These are phyloP conservation scores for Phylloporus arenicola DNA, from an alignment of 768 basidiomycete species.

Conservation along the genomic window DNA sequence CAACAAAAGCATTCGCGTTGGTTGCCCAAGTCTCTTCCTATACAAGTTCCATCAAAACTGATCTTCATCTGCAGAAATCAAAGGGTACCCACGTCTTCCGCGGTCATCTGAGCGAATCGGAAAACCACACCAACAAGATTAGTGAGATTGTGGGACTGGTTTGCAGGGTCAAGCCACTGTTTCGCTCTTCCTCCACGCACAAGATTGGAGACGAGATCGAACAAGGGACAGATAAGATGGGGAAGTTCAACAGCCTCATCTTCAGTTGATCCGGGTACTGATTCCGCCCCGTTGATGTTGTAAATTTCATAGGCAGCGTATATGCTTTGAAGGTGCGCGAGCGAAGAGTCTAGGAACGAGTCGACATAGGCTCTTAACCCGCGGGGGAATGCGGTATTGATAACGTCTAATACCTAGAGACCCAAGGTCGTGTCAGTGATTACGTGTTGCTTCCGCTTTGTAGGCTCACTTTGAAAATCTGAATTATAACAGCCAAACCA, in stretches of 20 bases:
- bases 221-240: constrained; percentile 68
- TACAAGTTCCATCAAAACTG: not conserved
- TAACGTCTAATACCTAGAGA: constrained; percentile 67
- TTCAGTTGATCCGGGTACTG: constrained; percentile 62
- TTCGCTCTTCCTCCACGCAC: constrained; percentile 60
- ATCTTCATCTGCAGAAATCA: not conserved
- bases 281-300: constrained; percentile 53
- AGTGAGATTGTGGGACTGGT: constrained; percentile 35
- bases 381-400: constrained; percentile 79
- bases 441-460: not conserved
- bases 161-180: constrained; percentile 51
- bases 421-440: not conserved
- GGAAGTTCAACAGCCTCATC: constrained; percentile 73
- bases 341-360: constrained; percentile 52
- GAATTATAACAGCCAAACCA: constrained; percentile 67
- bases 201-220: constrained; percentile 73
- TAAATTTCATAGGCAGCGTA: constrained; percentile 57
- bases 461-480: constrained; percentile 72
- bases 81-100: constrained; percentile 65
- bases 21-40: constrained; percentile 90
- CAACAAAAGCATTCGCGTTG: constrained; percentile 88
- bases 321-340: constrained; percentile 54
- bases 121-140: constrained; percentile 54
- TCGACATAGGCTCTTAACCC: constrained; percentile 59
- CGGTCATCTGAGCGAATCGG: constrained; percentile 79